Conservation (phyloP, 164 flowering plant species). For the Chimonanthus praecox region DNA sequence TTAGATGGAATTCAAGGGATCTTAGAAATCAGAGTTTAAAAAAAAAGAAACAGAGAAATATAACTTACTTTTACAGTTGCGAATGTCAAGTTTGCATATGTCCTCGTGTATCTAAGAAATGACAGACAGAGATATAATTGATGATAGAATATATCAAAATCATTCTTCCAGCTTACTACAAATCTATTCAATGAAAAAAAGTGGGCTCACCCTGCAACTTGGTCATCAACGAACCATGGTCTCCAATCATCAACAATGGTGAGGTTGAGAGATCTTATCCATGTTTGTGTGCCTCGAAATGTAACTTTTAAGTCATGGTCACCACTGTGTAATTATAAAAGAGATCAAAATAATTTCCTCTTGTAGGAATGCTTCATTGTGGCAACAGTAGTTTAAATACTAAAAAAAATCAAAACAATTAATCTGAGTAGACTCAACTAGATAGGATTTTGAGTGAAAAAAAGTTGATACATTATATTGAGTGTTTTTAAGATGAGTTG, state of each 20-base stretch:
- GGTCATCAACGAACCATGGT: conserved; percentile 4
- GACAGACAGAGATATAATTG: background rate
- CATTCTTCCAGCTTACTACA: too few species aligned
- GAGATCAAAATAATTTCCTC: too few species aligned
- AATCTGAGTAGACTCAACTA: too few species aligned
- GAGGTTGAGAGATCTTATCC: conserved; percentile 7
- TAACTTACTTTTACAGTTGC: conserved; percentile 44
- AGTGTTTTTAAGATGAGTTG: too few species aligned
- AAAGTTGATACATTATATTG: too few species aligned
- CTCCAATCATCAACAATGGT: conserved; percentile 7
- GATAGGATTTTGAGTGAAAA: too few species aligned
- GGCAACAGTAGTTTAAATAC: too few species aligned
- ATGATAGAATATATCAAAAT: background rate
- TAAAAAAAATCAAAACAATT: too few species aligned
- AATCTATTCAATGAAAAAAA: background rate
- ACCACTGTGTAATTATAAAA: background rate
- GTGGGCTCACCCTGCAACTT: conserved; percentile 7
- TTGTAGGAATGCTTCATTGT: too few species aligned
- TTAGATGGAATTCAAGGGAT: too few species aligned
- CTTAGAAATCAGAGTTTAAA: too few species aligned
- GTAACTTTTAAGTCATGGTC: background rate
- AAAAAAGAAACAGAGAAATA: background rate
- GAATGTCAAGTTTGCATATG: conserved; percentile 45
- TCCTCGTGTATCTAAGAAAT: conserved; percentile 36
- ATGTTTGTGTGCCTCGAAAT: background rate